These are phyloP conservation scores for Suhomyces canberraensis DNA, from an alignment of 805 yeast genomes.

Conservation along the genomic window DNA sequence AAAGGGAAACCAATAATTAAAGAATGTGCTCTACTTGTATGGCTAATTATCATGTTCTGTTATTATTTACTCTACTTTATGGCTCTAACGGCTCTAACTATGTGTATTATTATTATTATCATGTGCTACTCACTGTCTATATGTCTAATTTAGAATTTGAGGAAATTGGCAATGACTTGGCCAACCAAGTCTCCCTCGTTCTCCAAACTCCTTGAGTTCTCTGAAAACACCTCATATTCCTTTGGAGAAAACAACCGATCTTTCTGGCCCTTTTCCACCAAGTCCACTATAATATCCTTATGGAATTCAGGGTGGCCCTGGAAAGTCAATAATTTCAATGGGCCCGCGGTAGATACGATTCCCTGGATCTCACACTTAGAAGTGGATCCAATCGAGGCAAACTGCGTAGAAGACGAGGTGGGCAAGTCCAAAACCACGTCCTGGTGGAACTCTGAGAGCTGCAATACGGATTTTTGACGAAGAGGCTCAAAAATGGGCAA, in stretches of 20 bases:
- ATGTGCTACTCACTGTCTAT: too few relatives aligned
- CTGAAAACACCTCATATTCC: background rate
- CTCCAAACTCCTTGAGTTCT: background rate
- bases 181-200: background rate
- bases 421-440: slow-evolving; percentile 39
- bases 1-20: too few relatives aligned
- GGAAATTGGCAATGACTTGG: background rate
- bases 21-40: too few relatives aligned
- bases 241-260: background rate
- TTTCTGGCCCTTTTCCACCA: slow-evolving; percentile 19
- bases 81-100: too few relatives aligned
- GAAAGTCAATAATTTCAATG: slow-evolving; percentile 54
- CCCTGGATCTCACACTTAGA: slow-evolving; percentile 65
- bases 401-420: slow-evolving; percentile 31
- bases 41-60: too few relatives aligned
- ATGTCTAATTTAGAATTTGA: too few relatives aligned
- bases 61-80: too few relatives aligned
- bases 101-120: too few relatives aligned
- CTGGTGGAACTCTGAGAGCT: slow-evolving; percentile 36
- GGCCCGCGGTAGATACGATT: slow-evolving; percentile 43
- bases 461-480: slow-evolving; percentile 26
- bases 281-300: slow-evolving; percentile 26
- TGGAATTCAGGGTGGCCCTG: slow-evolving; percentile 92
- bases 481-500: slow-evolving; percentile 33
- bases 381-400: slow-evolving; percentile 49